These are phyloP conservation scores for Vitis amurensis DNA, from an alignment of 164 flowering plant species.

Conservation along the genomic window DNA sequence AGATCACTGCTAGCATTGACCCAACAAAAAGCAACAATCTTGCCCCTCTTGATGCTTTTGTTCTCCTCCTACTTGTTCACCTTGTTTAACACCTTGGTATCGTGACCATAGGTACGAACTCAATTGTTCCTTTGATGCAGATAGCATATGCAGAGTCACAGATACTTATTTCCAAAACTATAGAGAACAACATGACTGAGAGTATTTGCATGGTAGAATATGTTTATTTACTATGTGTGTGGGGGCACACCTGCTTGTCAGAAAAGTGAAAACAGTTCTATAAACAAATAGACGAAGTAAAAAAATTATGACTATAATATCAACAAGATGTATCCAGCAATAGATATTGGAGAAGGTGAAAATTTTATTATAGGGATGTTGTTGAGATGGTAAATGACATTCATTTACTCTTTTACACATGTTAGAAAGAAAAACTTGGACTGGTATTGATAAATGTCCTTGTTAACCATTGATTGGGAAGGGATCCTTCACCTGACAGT, in stretches of 20 bases:
- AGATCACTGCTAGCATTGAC: background rate
- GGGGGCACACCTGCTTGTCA: too few species aligned
- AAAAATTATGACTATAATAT: background rate
- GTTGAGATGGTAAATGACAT: too few species aligned
- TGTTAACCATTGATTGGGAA: background rate
- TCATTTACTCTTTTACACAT: background rate
- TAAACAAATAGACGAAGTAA: background rate
- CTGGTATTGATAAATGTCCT: background rate
- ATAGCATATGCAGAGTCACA: background rate
- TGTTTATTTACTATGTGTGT: background rate
- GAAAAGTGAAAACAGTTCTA: too few species aligned
- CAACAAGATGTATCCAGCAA: background rate
- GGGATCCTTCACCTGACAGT: background rate
- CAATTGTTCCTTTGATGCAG: background rate
- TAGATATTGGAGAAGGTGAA: too few species aligned
- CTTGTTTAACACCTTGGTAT: background rate
- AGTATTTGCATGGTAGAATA: background rate
- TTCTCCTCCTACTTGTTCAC: background rate
- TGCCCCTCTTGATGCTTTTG: background rate
- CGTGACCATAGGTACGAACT: background rate
- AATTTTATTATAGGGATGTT: too few species aligned
- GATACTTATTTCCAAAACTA: background rate
- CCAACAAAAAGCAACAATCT: background rate
- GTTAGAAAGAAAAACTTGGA: background rate
- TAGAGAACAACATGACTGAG: background rate